Percentiles rank a stretch among this genome's conserved stretches.
phyloP scores from a whole-genome alignment of 352 stramenopile species.

The Nothophytophthora sp. region DNA sequence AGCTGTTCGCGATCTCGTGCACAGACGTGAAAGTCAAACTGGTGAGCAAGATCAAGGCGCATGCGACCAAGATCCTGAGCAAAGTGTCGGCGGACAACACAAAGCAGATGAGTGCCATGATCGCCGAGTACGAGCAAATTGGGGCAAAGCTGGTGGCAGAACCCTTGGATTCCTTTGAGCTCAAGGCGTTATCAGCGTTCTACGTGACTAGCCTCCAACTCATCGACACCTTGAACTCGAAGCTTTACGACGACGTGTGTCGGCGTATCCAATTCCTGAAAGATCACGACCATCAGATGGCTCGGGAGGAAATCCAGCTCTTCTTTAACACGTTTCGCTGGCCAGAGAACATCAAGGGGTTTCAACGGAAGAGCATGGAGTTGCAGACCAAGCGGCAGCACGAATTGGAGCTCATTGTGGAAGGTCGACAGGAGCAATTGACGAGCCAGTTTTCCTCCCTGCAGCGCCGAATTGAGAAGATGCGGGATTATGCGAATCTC shows the following conservation, averaged over 20 bases:
- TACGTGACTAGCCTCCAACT: constrained; percentile 73
- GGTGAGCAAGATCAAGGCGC: constrained; percentile 65
- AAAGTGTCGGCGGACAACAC: constrained; percentile 88
- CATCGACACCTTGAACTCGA: constrained; percentile 70
- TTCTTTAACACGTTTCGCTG: constrained; percentile 92
- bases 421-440: constrained; percentile 90
- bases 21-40: constrained; percentile 89
- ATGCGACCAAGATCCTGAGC: constrained; percentile 69
- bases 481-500: constrained; percentile 87
- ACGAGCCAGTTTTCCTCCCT: constrained; percentile 73
- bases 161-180: constrained; percentile 88
- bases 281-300: constrained; percentile 85
- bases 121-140: constrained; percentile 88
- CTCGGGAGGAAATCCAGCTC: constrained; percentile 89
- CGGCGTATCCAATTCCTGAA: constrained; percentile 88
- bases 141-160: constrained; percentile 86
- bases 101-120: constrained; percentile 86
- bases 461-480: constrained; percentile 90
- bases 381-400: constrained; percentile 89
- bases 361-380: constrained; percentile 91
- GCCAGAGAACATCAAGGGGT: constrained; percentile 91
- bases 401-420: constrained; percentile 88
- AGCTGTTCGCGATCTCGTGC: constrained; percentile 89
- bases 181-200: constrained; percentile 89
- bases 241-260: constrained; percentile 80